Base-by-base conservation (phyloP, 192 early-diverging fungal species). In the Coemansia aciculifera region DNA sequence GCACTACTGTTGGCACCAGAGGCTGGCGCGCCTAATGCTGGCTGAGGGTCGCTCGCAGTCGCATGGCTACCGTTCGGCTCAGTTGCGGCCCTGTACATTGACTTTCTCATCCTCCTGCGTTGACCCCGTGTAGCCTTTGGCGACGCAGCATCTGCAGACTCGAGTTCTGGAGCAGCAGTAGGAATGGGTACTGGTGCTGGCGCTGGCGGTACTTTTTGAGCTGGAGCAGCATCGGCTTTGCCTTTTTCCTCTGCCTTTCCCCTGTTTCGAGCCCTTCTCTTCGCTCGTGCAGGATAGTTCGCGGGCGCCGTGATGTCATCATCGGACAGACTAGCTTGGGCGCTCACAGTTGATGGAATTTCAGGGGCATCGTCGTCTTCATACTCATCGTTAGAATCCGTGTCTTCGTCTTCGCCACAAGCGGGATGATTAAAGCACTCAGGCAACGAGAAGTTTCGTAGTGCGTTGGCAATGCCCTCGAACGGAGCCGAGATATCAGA, bases 371-470 rank as follows among this genome's bases (percentile, higher is more conserved):
- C 56, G 17, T 60, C 66, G 27, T 67, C 60, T 24, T 73, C 64
- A 49, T 51, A 73, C 34, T 57, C 46, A 10, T 37, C 48, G 31
- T 62, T 48, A 15, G 43, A 48, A n/a, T 51, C 44, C 4, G 46
- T 59, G 49, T 56, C 44, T 5, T 46, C 64, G 12, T 46, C 46
- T 13, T 59, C 38, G 12, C 32, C 48, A 29, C 46, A 36, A n/a
- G 27, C 60, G n/a, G 48, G 44, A n/a, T 54, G 44, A 11, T 59
- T 60, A 59, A 57, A 67, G 51, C 44, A 21, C 13, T 71, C 69
- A 19, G 43, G 57, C 29, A 65, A 40, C 31, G 63, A 64, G 27
- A 59, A 64, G 36, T 54, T 40, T 42, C 63, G 69, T 63, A 71
- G 34, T 15, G 59, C 40, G 29, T 63, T 63, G 8, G 64, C 39